Evolutionary conservation across 768 basidiomycete species (phyloP), one percentile per base, ranked within the genome.

Genomic region (Boletellus ananas): DNA sequence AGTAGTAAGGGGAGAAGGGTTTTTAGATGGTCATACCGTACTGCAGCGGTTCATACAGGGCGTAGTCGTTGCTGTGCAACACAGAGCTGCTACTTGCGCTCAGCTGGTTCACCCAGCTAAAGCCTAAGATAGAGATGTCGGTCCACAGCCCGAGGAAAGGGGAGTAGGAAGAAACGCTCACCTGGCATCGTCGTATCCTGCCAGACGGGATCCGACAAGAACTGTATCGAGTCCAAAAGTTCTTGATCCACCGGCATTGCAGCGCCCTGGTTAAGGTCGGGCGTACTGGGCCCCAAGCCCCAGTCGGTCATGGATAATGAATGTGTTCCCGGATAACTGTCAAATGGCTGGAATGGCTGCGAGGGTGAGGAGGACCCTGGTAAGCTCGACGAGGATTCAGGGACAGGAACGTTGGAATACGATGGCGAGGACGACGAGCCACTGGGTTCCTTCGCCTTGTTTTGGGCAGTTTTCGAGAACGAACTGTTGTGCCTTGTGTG

Each of bases 191-290:
- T 67, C 25, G 78, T 74, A 60, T 80, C 79, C 34, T 75, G 77
- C 82, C 81, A 84, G 3, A 69, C 66, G 38, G 79, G 75, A 60
- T 83, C 77, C 14, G 74, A 70, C 58, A 85, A 62, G 27, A 79
- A 75, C 56, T 83, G 80, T 60, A 84, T 77, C 21, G 80, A 80
- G 46, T 83, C 78, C 63, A 85, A 58, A 23, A 85, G 76, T 35
- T 80, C 79, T 16, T 73, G 69, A 57, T 86, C 81, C 57, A 81
- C 82, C 2, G 76, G 74, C 56, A 84, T 70, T 1, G 80, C 72
- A n/a, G 54, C 9, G 17, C 39, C 41, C 34, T 78, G 73, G 67
- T 81, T 79, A 56, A 79, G 74, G 20, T 67, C 64, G 4, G 59
- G 13, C 3, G 76, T 68, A 1, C 70, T 56, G 34, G 41, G 58